Conservation (phyloP, 371 early-diverging fungal genomes). For the Vavraia culicis region DNA sequence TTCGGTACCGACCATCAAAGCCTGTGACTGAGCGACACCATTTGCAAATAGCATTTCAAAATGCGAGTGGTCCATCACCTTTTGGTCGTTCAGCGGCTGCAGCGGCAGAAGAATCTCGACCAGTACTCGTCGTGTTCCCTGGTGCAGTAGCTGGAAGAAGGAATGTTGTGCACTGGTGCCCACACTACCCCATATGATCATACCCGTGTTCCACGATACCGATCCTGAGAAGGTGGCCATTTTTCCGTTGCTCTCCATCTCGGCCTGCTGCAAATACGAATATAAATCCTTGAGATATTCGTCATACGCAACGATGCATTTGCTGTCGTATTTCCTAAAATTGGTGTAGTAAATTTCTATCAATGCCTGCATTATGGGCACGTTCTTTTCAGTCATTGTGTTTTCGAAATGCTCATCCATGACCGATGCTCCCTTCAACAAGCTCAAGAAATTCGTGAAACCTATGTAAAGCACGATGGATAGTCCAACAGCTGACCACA, state of each 20-base stretch:
- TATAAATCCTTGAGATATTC: slow-evolving; percentile 82
- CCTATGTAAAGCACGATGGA: slow-evolving; percentile 80
- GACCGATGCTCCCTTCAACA: slow-evolving; percentile 70
- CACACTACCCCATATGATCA: slow-evolving; percentile 93
- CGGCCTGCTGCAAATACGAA: slow-evolving; percentile 84
- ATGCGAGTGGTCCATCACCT: slow-evolving; percentile 47
- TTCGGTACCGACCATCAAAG: slow-evolving; percentile 73
- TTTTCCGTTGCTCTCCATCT: slow-evolving; percentile 99
- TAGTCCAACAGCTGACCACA: slow-evolving; percentile 93
- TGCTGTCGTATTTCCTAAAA: slow-evolving; percentile 60
- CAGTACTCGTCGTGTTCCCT: slow-evolving; percentile 80
- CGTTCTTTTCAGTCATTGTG: slow-evolving; percentile 61
- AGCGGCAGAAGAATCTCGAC: slow-evolving; percentile 81
- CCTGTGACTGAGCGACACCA: slow-evolving; percentile 92
- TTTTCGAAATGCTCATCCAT: slow-evolving; percentile 81
- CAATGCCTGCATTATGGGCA: slow-evolving; percentile 68
- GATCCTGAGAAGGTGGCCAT: slow-evolving; percentile 48
- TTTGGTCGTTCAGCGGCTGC: slow-evolving; percentile 46
- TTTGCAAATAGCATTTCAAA: slow-evolving; percentile 81
- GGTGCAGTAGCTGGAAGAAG: slow-evolving; percentile 94
- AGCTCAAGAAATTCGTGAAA: slow-evolving; percentile 67
- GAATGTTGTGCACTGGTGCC: slow-evolving; percentile 98
- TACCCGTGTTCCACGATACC: slow-evolving; percentile 51
- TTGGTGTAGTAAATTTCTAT: slow-evolving; percentile 93
- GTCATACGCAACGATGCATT: slow-evolving; percentile 85